Conservation (phyloP, 441 rosid species). For the Capsella rubella region DNA sequence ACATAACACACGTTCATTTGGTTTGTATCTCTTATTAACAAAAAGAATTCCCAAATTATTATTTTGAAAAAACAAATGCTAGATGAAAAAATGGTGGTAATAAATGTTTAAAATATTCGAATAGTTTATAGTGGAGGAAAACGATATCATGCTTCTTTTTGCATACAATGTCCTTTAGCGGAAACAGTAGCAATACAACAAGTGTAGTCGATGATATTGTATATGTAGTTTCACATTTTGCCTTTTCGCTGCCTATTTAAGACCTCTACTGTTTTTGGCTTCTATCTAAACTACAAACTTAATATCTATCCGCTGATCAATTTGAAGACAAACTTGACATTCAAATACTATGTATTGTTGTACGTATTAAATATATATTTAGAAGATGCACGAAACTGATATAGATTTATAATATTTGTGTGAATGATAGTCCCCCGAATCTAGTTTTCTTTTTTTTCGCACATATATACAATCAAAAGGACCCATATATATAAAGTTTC, state of each 20-base stretch:
- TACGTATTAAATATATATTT: not conserved
- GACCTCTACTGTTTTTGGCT: constrained; percentile 38
- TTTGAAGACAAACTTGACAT: constrained; percentile 34
- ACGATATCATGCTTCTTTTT: constrained; percentile 5
- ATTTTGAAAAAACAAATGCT: no score
- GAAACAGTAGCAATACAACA: constrained; percentile 12
- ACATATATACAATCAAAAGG: constrained; percentile 14
- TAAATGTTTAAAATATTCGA: not conserved
- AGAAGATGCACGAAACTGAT: not conserved
- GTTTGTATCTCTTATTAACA: constrained; percentile 10
- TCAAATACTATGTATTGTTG: constrained; percentile 3
- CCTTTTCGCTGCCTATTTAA: constrained; percentile 41
- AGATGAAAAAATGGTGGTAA: not conserved
- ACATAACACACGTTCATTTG: constrained; percentile 14
- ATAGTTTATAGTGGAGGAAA: constrained; percentile 13
- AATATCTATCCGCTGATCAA: constrained; percentile 18
- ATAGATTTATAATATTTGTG: not conserved
- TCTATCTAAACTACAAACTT: constrained; percentile 35
- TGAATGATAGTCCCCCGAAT: not conserved
- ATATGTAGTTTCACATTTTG: not conserved
- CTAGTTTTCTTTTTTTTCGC: not conserved
- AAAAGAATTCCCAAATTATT: constrained; percentile 3
- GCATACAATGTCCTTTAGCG: not conserved
- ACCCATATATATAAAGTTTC: constrained; percentile 18
- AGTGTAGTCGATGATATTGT: not conserved